phyloP scores from a whole-genome alignment of 148 eudicot species.

The Chenopodium quinoa region DNA sequence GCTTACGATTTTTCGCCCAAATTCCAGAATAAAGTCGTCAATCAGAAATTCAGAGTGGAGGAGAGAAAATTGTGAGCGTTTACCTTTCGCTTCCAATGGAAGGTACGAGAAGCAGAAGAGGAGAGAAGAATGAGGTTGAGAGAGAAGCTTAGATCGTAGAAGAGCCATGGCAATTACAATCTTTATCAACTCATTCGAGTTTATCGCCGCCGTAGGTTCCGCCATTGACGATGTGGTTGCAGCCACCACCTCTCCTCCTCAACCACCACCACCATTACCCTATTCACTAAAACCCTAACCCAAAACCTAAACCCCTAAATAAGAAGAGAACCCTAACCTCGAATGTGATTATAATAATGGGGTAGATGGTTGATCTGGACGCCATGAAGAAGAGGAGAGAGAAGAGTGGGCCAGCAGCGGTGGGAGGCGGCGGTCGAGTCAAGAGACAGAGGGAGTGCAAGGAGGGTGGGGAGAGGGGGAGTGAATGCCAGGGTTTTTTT shows the following conservation, averaged over 20 bases:
- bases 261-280: no score
- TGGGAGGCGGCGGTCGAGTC: no score
- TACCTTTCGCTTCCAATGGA: slow-evolving; percentile 81
- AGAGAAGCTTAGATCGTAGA: slow-evolving; percentile 48
- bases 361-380: no score
- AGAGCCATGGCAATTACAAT: slow-evolving; percentile 67
- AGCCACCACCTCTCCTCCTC: background rate
- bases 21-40: background rate
- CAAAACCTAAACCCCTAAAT: no score
- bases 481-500: no score
- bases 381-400: no score
- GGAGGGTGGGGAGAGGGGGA: no score
- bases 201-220: background rate
- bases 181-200: slow-evolving; percentile 25
- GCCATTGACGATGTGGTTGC: background rate
- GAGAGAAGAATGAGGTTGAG: slow-evolving; percentile 22
- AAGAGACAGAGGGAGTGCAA: no score
- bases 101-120: slow-evolving; percentile 31
- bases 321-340: no score
- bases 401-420: no score
- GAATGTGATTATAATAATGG: no score
- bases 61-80: background rate
- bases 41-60: background rate
- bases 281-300: no score
- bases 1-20: slow-evolving; percentile 82